phyloP scores from a whole-genome alignment of 192 early-diverging fungal genomes.

The Geranomyces michiganensis region DNA sequence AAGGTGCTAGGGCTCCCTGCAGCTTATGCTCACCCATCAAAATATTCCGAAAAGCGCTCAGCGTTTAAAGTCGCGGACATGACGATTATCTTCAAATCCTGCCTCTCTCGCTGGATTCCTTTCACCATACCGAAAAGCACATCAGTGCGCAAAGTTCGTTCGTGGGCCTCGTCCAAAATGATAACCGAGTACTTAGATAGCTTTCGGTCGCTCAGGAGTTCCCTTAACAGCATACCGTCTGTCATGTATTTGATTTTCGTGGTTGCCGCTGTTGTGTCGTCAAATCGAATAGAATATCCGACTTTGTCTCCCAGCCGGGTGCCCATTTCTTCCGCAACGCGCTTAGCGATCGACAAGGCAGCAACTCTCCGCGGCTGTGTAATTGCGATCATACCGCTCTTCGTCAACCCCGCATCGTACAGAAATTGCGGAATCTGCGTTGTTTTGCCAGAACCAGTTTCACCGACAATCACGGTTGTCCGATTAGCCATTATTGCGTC shows the following conservation, averaged over 20 bases:
- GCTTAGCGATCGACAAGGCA: constrained; percentile 60
- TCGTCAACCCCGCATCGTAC: constrained; percentile 60
- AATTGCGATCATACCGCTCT: constrained; percentile 51
- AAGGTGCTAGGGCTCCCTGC: too few relatives aligned
- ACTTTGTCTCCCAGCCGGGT: constrained; percentile 61
- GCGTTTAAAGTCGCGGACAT: constrained; percentile 98
- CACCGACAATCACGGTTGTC: constrained; percentile 74
- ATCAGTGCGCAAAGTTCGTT: constrained; percentile 96
- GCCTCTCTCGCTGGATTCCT: constrained; percentile 74
- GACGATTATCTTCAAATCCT: constrained; percentile 85
- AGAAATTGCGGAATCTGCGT: constrained; percentile 96
- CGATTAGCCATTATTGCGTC: constrained; percentile 40
- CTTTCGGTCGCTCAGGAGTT: constrained; percentile 81
- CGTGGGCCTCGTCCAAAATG: constrained; percentile 96
- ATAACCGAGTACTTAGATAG: constrained; percentile 81
- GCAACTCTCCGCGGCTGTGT: constrained; percentile 63
- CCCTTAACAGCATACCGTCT: constrained; percentile 93
- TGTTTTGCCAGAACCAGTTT: constrained; percentile 82
- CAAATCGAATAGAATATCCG: constrained; percentile 96
- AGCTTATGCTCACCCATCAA: constrained; percentile 65
- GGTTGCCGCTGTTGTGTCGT: constrained; percentile 76
- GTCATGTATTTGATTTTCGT: constrained; percentile 95
- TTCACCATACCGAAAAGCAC: constrained; percentile 96
- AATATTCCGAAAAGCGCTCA: constrained; percentile 87
- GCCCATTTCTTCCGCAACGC: constrained; percentile 57